Base-by-base conservation (phyloP, 495 filamentous ascomycete species). In the Friedmanniomyces endolithicus region DNA sequence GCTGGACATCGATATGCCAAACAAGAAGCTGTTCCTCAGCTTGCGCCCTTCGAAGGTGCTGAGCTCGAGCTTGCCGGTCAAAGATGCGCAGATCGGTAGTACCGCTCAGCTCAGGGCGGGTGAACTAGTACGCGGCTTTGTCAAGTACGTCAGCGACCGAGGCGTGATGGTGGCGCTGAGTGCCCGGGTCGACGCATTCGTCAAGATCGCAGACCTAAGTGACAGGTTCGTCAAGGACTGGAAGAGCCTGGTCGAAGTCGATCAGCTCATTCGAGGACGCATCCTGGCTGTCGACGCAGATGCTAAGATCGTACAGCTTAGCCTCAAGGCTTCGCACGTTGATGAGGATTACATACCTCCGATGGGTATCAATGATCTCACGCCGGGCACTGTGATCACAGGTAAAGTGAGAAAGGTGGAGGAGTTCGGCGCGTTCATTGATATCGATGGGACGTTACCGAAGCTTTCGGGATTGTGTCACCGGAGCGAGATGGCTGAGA, bases 191-290 rank as follows among this genome's bases (percentile, higher is more conserved):
- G 86, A 80, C 29, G 90, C 83, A 3, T 86, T 86, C 66, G 81
- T 90, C 27, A 81, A 82, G 57, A 79, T 97, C 46, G 83, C 84
- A 11, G 88, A 96, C 64, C 79, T 97, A 17, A 94, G 90, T 0
- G 90, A 98, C 65, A 77, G 78, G 3, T 97, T 79, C 65, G 73
- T 97, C 61, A 97, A 96, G 68, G 87, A 96, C 46, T 98, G 92
- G 92, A 94, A 94, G 71, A 76, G 84, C n/a, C 69, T 78, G 16
- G 95, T 88, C 71, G 78, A 90, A 58, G 69, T 85, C 33, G 87
- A 88, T 63, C 88, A 96, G 67, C 74, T 98, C 17, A 86, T 98
- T 25, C 89, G 84, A 68, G 92, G 88, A 47, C 86, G 87, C 45
- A 74, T 98, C 62, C 80, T 84, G 23, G 67, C 77, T 3, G 76